phyloP scores from a whole-genome alignment of 257 asterid species.

The Salvia hispanica region DNA sequence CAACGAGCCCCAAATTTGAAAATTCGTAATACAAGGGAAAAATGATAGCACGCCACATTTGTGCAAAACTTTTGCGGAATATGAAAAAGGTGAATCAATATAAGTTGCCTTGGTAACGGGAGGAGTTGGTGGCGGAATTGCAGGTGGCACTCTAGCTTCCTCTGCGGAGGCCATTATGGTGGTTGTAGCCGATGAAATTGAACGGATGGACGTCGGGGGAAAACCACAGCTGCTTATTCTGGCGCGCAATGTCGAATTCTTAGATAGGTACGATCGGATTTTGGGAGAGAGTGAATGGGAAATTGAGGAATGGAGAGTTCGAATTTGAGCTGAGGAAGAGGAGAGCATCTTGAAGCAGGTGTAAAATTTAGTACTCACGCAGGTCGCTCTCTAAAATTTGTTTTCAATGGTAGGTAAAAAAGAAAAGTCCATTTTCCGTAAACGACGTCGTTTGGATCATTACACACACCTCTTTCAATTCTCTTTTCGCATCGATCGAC shows the following conservation, averaged over 20 bases:
- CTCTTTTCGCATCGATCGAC: constrained; percentile 21
- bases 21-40: not conserved
- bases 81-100: not conserved
- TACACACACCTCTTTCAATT: constrained; percentile 24
- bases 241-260: not conserved
- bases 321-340: constrained; percentile 34
- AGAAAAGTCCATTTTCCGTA: too few species aligned
- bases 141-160: constrained; percentile 76
- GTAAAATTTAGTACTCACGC: too few species aligned
- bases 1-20: not conserved
- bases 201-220: constrained; percentile 28
- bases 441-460: not conserved
- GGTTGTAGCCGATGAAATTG: constrained; percentile 34
- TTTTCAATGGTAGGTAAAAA: too few species aligned
- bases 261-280: constrained; percentile 16
- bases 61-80: not conserved
- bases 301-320: constrained; percentile 27
- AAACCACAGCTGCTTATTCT: constrained; percentile 13
- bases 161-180: constrained; percentile 47
- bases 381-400: too few species aligned
- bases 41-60: not conserved
- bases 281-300: constrained; percentile 26
- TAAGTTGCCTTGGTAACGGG: constrained; percentile 57
- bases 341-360: constrained; percentile 26
- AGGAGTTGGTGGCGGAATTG: constrained; percentile 59